Percentiles rank a stretch among this genome's conserved stretches.
Evolutionary conservation across 768 basidiomycete species (phyloP).

Genomic region (Xerocomellus dryophilus): DNA sequence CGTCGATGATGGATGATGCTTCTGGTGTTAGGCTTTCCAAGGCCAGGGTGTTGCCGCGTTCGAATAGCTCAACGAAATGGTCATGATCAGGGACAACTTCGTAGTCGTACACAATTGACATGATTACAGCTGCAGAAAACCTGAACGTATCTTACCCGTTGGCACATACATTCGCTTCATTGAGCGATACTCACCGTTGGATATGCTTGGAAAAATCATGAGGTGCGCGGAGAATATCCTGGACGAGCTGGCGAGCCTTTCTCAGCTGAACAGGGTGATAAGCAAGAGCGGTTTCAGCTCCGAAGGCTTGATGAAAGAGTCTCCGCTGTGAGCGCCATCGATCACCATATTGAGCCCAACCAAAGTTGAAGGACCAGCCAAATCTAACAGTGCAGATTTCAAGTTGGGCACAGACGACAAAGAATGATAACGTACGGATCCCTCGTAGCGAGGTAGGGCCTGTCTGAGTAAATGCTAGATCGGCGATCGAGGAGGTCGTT

Average conservation of each 20-base stretch:
- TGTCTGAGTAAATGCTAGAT: constrained; percentile 29
- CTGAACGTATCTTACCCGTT: constrained; percentile 13
- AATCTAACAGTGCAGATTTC: constrained; percentile 6
- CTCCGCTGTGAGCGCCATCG: constrained; percentile 24
- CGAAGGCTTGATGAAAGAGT: constrained; percentile 24
- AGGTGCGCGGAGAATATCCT: constrained; percentile 12
- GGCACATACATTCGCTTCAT: not conserved
- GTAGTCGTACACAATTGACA: constrained; percentile 42
- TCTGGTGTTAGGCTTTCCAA: constrained; percentile 18
- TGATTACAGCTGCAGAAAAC: constrained; percentile 35
- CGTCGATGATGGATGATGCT: constrained; percentile 9
- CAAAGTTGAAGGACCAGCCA: constrained; percentile 21
- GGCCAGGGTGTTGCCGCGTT: constrained; percentile 27
- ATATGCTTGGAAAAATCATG: constrained; percentile 1
- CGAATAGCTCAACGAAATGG: constrained; percentile 37
- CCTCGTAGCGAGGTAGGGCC: constrained; percentile 12
- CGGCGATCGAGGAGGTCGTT: constrained; percentile 28
- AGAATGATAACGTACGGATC: constrained; percentile 9
- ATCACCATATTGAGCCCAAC: constrained; percentile 19
- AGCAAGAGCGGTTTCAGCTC: constrained; percentile 10
- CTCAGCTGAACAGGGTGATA: constrained; percentile 18
- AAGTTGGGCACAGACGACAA: not conserved
- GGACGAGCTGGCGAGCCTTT: constrained; percentile 17
- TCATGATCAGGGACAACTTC: constrained; percentile 36
- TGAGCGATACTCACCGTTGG: constrained; percentile 2